A percentile compares a stretch with the other conserved stretches of the same genome.
phyloP scores from a whole-genome alignment of 257 asterid genomes.

The Echites panduratus region DNA sequence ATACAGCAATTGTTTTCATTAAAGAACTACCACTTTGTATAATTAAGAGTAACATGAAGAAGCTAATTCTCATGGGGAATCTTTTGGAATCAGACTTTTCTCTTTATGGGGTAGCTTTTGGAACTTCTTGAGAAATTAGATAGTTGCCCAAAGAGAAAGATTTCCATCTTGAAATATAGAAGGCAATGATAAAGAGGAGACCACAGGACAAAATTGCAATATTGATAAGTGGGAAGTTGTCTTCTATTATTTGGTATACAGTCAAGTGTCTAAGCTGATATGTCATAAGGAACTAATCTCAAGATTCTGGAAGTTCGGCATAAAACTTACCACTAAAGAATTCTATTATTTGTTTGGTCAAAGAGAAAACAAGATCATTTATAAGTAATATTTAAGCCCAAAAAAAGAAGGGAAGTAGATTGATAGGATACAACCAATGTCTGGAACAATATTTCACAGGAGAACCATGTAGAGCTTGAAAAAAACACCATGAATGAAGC shows the following conservation, averaged over 20 bases:
- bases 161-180: neutral
- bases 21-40: neutral
- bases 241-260: neutral
- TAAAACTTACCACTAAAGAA: neutral
- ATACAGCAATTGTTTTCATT: neutral
- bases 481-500: neutral
- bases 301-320: neutral
- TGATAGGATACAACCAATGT: neutral
- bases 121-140: neutral
- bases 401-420: neutral
- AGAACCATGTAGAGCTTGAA: conserved; percentile 2
- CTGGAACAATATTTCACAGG: neutral
- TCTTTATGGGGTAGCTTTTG: neutral
- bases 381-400: neutral
- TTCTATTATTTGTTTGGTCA: neutral
- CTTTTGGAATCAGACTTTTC: neutral
- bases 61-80: neutral
- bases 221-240: neutral
- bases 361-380: neutral
- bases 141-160: neutral
- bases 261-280: neutral
- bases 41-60: neutral
- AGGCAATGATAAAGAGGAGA: neutral
- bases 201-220: neutral
- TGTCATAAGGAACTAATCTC: neutral